Evolutionary conservation across 225 moss, liverwort and hornwort species (phyloP).

Genomic region (Ulota crispa): DNA sequence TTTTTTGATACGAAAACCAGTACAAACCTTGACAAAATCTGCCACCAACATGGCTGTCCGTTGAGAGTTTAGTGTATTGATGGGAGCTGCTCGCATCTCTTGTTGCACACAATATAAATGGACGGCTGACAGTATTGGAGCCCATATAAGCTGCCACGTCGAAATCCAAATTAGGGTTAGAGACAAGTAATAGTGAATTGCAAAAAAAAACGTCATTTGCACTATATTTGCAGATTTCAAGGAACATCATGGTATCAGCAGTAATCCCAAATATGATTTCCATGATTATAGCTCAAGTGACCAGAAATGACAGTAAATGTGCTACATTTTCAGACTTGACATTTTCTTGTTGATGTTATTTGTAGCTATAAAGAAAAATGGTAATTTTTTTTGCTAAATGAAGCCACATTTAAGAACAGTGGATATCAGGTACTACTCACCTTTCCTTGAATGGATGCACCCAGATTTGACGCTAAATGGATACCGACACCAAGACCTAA

Average conservation of each 20-base stretch:
- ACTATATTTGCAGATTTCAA: not conserved
- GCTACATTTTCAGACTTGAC: too few species aligned
- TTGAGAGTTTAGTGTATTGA: slow-evolving; percentile 92
- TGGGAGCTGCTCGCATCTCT: slow-evolving; percentile 99
- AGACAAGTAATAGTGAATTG: not conserved
- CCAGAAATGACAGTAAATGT: too few species aligned
- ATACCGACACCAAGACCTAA: slow-evolving; percentile 95
- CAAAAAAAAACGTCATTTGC: not conserved
- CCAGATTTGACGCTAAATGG: slow-evolving; percentile 81
- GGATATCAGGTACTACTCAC: slow-evolving; percentile 28
- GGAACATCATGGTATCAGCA: not conserved
- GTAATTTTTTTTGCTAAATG: too few species aligned
- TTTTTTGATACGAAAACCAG: not conserved
- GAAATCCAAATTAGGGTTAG: slow-evolving; percentile 3
- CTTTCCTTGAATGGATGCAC: slow-evolving; percentile 85
- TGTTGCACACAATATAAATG: slow-evolving; percentile 89
- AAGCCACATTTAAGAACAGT: too few species aligned
- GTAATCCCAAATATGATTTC: too few species aligned
- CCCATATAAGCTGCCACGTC: slow-evolving; percentile 67
- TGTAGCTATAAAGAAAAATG: too few species aligned
- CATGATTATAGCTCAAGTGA: too few species aligned
- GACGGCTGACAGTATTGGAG: slow-evolving; percentile 79
- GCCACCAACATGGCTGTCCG: slow-evolving; percentile 92
- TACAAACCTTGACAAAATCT: slow-evolving; percentile 82
- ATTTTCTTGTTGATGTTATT: too few species aligned